Conservation (phyloP, 148 eudicot species). For the Diospyros lotus region DNA sequence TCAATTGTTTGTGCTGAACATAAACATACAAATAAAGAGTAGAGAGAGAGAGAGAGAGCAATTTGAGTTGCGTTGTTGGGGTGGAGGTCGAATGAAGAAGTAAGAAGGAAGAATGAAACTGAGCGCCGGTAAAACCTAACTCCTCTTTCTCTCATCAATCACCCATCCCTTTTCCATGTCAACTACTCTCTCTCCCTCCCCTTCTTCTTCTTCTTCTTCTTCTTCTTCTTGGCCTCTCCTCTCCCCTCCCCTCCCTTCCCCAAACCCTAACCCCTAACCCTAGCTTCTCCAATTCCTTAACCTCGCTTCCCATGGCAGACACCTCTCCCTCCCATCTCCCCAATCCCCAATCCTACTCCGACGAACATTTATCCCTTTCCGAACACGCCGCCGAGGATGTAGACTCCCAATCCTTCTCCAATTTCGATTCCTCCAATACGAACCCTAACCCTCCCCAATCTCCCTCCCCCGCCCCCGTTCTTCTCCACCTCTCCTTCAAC, state of each 20-base stretch:
- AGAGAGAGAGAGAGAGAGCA: too few relatives aligned
- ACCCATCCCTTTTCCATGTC: too few relatives aligned
- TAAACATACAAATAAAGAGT: too few relatives aligned
- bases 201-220: too few relatives aligned
- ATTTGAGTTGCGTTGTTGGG: too few relatives aligned
- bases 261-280: conserved; percentile 9
- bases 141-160: too few relatives aligned
- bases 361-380: neutral
- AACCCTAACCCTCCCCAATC: conserved; percentile 2
- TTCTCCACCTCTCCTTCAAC: conserved; percentile 45
- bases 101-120: too few relatives aligned
- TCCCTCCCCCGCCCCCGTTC: conserved; percentile 10
- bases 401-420: conserved; percentile 10
- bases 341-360: neutral
- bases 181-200: too few relatives aligned
- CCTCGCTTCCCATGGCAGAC: conserved; percentile 1
- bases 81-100: too few relatives aligned
- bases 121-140: too few relatives aligned
- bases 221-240: neutral
- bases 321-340: neutral
- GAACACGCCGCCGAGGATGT: conserved; percentile 15
- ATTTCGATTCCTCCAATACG: neutral
- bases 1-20: too few relatives aligned
- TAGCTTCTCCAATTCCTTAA: conserved; percentile 1
- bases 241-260: neutral